Evolutionary conservation across 441 rosid species (phyloP), one percentile per base, ranked within the genome.

Genomic region (Populus hybrid): DNA sequence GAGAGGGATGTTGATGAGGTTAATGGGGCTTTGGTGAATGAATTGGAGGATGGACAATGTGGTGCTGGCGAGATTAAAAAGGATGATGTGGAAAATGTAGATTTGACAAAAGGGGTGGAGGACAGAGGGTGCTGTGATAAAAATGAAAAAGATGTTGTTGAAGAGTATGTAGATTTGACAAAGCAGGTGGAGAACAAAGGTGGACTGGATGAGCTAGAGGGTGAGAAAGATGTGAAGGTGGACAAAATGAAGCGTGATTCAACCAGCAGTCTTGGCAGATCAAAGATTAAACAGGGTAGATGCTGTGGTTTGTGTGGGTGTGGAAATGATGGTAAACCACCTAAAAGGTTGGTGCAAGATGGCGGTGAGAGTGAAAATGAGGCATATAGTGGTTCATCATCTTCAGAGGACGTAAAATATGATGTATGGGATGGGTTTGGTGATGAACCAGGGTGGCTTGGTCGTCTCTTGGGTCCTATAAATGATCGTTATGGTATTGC

Each of bases 371-470:
- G 98, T 71, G 98, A 92, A 74, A 81, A 85, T 68, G 99, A 94
- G 85, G 85, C 86, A 70, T 89, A 87, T 82, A 86, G 97, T 26
- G 94, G 94, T 68, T 91, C 95, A 76, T 91, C 99, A 61, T 92
- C 97, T 70, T 92, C 98, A 50, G 98, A 94, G 80, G 98, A 94
- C 74, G 89, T 91, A 73, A 90, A 85, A 85, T 94, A 92, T 85
- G 98, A 94, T 82, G 78, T 89, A 76, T 87, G 94, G 92, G 99
- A 96, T 89, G 99, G 99, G 84, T 96, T 96, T 81, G 94, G 95
- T 66, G 94, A 96, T 76, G 99, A 91, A 80, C 89, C 98, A 71
- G 95, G 92, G 46, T 96, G 99, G 99, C 97, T 96, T 82, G 99
- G 98, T 75, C 92, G 91, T 74, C 89, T 94, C 24, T 86, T 96